Percentiles rank a stretch among this genome's conserved stretches.
Evolutionary conservation across 176 grass and related monocot species (phyloP).

Genomic region (Thinopyrum elongatum): DNA sequence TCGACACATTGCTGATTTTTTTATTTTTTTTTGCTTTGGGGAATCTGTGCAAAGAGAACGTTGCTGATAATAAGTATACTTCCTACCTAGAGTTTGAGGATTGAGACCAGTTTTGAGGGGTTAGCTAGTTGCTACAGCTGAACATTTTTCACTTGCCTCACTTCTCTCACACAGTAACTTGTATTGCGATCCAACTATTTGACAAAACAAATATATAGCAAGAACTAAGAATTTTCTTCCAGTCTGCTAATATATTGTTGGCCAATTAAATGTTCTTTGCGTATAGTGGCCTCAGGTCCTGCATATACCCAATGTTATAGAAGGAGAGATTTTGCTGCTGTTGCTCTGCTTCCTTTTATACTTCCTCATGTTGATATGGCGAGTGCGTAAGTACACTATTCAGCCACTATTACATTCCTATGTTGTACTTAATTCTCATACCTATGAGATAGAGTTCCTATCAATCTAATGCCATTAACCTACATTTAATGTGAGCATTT

Average conservation of each 20-base stretch:
- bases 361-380: slow-evolving; percentile 51
- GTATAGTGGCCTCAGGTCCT: slow-evolving; percentile 11
- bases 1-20: background rate
- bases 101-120: background rate
- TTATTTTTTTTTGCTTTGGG: slow-evolving; percentile 1
- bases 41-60: background rate
- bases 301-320: slow-evolving; percentile 36
- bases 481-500: background rate
- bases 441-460: background rate
- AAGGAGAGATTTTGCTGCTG: slow-evolving; percentile 66
- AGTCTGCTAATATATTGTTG: background rate
- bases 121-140: background rate
- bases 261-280: slow-evolving; percentile 12
- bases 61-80: background rate
- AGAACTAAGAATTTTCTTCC: background rate
- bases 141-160: background rate
- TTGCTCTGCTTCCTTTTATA: slow-evolving; percentile 52
- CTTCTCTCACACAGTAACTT: background rate
- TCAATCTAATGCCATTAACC: background rate
- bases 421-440: slow-evolving; percentile 5
- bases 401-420: background rate
- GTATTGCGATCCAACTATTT: background rate
- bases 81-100: background rate
- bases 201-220: background rate
- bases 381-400: slow-evolving; percentile 58